Base-by-base conservation (phyloP, 2,329 filamentous ascomycete species). In the Fusarium temperatum region DNA sequence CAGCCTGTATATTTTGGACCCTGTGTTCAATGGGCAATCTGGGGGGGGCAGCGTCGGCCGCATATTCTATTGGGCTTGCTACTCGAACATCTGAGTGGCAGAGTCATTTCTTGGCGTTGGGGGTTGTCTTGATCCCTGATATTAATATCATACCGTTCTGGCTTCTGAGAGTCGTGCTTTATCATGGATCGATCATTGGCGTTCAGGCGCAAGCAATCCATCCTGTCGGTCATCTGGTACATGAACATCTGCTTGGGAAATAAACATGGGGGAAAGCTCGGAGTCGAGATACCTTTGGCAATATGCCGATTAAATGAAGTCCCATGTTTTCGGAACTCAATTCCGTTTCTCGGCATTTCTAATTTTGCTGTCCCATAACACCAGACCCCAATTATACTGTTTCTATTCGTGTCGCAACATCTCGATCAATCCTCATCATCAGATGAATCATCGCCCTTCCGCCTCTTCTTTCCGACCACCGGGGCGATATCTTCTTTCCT, bases 401-500 rank as follows among this genome's bases (percentile, higher is more conserved):
- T 38, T 47, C 24, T 47, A 61, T 70, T 24, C 39, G 28, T 44
- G 11, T 57, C 44, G 22, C 26, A 53, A 28, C 50, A 38, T 42
- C 42, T 54, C 63, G 76, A 30, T 77, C 72, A 77, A 30, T 77
- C 72, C 26, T 81, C 81, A 8, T 83, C 81, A 54, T 81, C 79
- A 9, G 80, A 82, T 9, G 74, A 81, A 55, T 81, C 80, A 44
- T 79, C 80, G n/a, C 68, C 78, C 50, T 78, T 77, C 41, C 78
- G 81, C 73, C 77, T 79, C 78, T 78, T 80, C 70, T 70, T 75
- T 48, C 63, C 72, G 20, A 75, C 75, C 28, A 74, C 75, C 44
- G 66, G 71, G 35, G 59, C 73, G 5, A 83, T 83, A 50, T 89
- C 89, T 6, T 86, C 89, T 80, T 89, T 91, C 70, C 86, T 85